Evolutionary conservation across 331 rosid genomes (phyloP), one percentile per base, ranked within the genome.

Genomic region (Cydonia oblonga): DNA sequence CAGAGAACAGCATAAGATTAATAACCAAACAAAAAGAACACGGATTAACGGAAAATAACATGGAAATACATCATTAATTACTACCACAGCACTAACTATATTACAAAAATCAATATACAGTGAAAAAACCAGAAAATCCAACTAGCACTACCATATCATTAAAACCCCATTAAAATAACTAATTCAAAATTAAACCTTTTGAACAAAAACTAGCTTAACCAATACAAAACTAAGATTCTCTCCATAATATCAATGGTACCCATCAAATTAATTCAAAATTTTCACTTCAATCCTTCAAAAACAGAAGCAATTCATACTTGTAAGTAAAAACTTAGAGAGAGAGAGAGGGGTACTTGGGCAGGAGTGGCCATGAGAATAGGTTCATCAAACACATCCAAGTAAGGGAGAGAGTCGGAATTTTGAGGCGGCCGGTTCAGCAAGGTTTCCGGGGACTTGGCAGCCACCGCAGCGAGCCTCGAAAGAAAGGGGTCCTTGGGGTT

Each of bases 351-450:
- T 75, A 95, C 98, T 71, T 95, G 91, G 22, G 98, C 98, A 18
- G 98, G 96, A 20, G 89, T 78, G 10, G 98, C 98, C 98, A 95
- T 95, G 81, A 88, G 96, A 67, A 64, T 76, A 12, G 97, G 91
- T 44, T 90, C 32, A 1, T 86, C 96, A 38, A 84, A 95, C 58
- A 95, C 70, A 51, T 91, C 96, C 85, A 93, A 71, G 69, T 11
- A 91, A 7, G 98, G 97, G 78, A 89, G 97, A 57, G 84, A 52
- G 53, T 91, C 97, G 35, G 96, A 82, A 78, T 82, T 72, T 22
- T 42, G 76, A 0, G 23, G 28, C n/a, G 96, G 84, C 28, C 88
- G 88, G 57, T 84, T 85, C 5, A 91, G 84, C 4, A 91, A 68
- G 4, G 82, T 78, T 63, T 91, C 90, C 0, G 96, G 97, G 19